phyloP scores from a whole-genome alignment of 805 yeast genomes.

The Kregervanrija pseudodelftensis region DNA sequence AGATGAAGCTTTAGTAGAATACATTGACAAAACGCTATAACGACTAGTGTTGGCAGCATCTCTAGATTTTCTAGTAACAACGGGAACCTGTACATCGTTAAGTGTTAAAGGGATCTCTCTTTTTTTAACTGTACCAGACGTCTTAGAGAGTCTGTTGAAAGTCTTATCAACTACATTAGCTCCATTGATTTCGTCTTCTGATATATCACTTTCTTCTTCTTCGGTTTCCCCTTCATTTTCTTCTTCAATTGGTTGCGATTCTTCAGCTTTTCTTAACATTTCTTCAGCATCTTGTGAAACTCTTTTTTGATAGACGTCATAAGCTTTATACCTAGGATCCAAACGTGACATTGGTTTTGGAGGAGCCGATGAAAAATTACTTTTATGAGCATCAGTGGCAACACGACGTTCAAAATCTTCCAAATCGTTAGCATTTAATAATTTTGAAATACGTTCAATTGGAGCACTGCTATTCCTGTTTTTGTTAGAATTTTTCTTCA shows the following conservation, averaged over 20 bases:
- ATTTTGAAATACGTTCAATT: constrained; percentile 28
- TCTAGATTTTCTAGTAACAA: constrained; percentile 61
- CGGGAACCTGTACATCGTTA: constrained; percentile 62
- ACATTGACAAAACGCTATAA: constrained; percentile 62
- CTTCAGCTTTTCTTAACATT: constrained; percentile 22
- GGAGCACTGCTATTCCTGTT: constrained; percentile 25
- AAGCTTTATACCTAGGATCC: constrained; percentile 49
- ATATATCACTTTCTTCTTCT: constrained; percentile 10
- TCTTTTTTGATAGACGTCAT: constrained; percentile 38
- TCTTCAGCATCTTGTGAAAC: constrained; percentile 36
- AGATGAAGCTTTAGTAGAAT: constrained; percentile 61
- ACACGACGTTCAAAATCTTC: constrained; percentile 39
- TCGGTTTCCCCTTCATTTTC: constrained; percentile 10
- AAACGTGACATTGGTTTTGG: constrained; percentile 50
- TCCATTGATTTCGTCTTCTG: constrained; percentile 8
- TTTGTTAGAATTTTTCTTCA: constrained; percentile 17
- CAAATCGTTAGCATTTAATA: constrained; percentile 39
- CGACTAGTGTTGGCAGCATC: constrained; percentile 59
- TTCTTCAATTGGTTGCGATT: constrained; percentile 21
- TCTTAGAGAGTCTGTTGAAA: constrained; percentile 2
- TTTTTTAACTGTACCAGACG: constrained; percentile 15
- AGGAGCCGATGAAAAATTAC: constrained; percentile 21
- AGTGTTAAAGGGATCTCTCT: constrained; percentile 40
- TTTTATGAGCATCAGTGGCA: constrained; percentile 30
- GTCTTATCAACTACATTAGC: constrained; percentile 5